These are phyloP conservation scores for Clitoria ternatea DNA, from an alignment of 306 rosid genomes.

Conservation along the genomic window DNA sequence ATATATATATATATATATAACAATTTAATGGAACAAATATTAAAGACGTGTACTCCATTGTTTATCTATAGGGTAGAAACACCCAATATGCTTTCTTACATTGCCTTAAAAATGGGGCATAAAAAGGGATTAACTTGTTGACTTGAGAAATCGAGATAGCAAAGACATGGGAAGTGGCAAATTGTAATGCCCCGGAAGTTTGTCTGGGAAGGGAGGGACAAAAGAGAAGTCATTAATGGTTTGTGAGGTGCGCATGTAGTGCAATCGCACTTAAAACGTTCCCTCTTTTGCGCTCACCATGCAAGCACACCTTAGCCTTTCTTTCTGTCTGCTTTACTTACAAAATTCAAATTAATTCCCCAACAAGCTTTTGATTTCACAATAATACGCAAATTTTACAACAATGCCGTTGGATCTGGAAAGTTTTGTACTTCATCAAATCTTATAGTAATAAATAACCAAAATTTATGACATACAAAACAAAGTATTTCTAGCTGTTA, in stretches of 20 bases:
- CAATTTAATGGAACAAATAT: too few relatives aligned
- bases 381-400: neutral
- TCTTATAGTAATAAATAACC: neutral
- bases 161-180: slow-evolving; percentile 13
- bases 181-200: slow-evolving; percentile 17
- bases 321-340: neutral
- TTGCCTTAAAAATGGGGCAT: neutral
- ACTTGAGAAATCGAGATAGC: neutral
- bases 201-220: slow-evolving; percentile 42
- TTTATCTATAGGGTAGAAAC: slow-evolving; percentile 2
- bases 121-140: neutral
- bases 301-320: slow-evolving; percentile 11
- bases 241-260: slow-evolving; percentile 27
- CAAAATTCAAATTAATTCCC: neutral
- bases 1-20: too few relatives aligned
- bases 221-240: slow-evolving; percentile 20
- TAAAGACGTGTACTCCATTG: slow-evolving; percentile 29
- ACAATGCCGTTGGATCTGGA: neutral
- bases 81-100: neutral
- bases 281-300: slow-evolving; percentile 37
- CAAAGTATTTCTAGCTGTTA: too few relatives aligned
- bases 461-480: too few relatives aligned
- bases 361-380: neutral
- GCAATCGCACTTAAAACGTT: slow-evolving; percentile 25
- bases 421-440: neutral